phyloP scores from a whole-genome alignment of 2,329 filamentous ascomycete genomes.

The Beauveria scarabaeidicola region DNA sequence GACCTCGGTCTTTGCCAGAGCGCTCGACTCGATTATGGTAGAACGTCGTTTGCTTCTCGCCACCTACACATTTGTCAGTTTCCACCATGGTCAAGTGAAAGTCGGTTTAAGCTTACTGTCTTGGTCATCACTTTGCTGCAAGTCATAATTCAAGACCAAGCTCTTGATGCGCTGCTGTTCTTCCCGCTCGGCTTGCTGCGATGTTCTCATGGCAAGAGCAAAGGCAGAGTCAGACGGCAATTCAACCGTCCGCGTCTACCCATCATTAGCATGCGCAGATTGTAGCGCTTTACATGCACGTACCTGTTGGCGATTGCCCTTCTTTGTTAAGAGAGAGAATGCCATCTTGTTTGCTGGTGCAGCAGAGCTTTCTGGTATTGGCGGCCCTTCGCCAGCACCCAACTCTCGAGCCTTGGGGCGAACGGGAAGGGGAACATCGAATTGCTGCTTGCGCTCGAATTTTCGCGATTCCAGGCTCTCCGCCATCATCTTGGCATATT shows the following conservation, averaged over 20 bases:
- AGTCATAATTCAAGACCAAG: constrained; percentile 90
- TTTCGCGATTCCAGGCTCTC: constrained; percentile 94
- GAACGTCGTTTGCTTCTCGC: constrained; percentile 40
- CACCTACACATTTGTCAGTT: constrained; percentile 31
- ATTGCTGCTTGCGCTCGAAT: constrained; percentile 87
- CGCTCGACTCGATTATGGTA: constrained; percentile 50
- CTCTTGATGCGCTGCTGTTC: constrained; percentile 99
- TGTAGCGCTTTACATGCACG: not conserved
- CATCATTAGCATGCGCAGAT: not conserved
- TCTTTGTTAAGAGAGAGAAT: constrained; percentile 92
- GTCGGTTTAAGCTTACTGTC: constrained; percentile 57
- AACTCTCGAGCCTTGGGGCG: constrained; percentile 54
- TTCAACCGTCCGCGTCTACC: constrained; percentile 80
- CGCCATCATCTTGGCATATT: constrained; percentile 97
- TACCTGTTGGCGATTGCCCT: constrained; percentile 90
- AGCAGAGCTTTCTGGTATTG: constrained; percentile 9
- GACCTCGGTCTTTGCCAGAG: constrained; percentile 56
- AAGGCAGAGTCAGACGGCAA: constrained; percentile 87
- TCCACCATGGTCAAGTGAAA: constrained; percentile 39
- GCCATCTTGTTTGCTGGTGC: constrained; percentile 62
- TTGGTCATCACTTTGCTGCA: constrained; percentile 70
- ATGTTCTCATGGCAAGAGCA: constrained; percentile 89
- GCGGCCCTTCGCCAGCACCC: constrained; percentile 6
- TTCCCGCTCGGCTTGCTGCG: constrained; percentile 89
- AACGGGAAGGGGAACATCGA: constrained; percentile 96